Evolutionary conservation across 352 stramenopile species (phyloP).

Genomic region (Phytophthora pistaciae): DNA sequence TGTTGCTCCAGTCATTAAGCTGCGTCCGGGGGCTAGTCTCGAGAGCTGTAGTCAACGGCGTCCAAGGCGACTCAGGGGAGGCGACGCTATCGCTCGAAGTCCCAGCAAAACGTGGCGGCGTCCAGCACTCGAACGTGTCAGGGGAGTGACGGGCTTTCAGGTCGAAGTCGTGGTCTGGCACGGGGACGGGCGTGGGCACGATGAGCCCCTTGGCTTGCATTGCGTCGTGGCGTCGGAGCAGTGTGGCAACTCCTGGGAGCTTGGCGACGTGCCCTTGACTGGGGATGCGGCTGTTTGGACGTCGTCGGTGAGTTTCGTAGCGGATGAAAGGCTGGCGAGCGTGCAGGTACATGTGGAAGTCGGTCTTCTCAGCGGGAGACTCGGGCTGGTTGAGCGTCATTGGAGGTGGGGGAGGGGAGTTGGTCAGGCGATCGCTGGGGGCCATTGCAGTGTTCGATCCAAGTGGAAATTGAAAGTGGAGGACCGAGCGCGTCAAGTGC

Average conservation of each 20-base stretch:
- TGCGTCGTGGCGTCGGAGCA: constrained; percentile 29
- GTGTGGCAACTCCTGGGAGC: constrained; percentile 34
- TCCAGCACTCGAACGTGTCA: constrained; percentile 30
- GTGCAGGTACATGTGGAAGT: constrained; percentile 25
- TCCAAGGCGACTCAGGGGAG: constrained; percentile 13
- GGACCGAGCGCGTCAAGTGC: constrained; percentile 5
- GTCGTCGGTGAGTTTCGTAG: constrained; percentile 15
- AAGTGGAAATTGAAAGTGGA: constrained; percentile 12
- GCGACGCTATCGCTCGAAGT: background rate
- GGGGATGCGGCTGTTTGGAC: constrained; percentile 12
- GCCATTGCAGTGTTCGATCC: constrained; percentile 27
- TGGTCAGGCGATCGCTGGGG: constrained; percentile 15
- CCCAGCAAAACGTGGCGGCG: constrained; percentile 16
- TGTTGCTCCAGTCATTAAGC: constrained; percentile 8
- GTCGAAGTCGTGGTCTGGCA: background rate
- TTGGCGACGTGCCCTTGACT: constrained; percentile 19
- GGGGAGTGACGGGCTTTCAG: background rate
- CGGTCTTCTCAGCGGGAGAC: constrained; percentile 10
- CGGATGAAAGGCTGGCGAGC: constrained; percentile 21
- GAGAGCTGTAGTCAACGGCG: constrained; percentile 10
- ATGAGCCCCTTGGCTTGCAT: constrained; percentile 13
- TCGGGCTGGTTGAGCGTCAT: background rate
- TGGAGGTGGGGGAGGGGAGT: background rate
- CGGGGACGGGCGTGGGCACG: background rate
- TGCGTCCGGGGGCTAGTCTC: background rate